phyloP scores from a whole-genome alignment of 2,329 filamentous ascomycete species.

The Talaromyces sp. region DNA sequence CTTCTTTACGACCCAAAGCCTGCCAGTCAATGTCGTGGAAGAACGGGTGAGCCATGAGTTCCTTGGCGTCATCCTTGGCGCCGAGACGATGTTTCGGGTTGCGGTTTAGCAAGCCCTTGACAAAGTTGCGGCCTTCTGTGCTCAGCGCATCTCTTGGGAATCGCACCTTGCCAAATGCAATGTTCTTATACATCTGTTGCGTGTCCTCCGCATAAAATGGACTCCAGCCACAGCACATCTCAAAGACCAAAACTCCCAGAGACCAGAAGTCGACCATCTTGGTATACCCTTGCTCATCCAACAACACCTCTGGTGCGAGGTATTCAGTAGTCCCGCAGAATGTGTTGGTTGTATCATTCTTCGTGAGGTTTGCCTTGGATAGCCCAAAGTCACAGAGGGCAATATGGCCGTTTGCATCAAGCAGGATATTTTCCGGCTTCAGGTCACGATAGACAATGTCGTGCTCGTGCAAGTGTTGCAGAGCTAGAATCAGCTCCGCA shows the following conservation, averaged over 20 bases:
- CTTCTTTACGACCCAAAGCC: conserved; percentile 78
- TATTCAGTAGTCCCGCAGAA: conserved; percentile 99
- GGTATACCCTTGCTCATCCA: conserved; percentile 96
- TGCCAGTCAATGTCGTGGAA: conserved; percentile 94
- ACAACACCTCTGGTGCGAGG: conserved; percentile 85
- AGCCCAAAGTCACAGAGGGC: conserved; percentile 95
- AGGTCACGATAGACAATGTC: conserved; percentile 97
- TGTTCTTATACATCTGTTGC: conserved; percentile 99
- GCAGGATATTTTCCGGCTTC: conserved; percentile 94
- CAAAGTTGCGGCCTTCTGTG: conserved; percentile 92
- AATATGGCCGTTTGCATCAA: conserved; percentile 97
- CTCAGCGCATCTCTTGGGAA: conserved; percentile 94
- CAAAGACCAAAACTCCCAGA: conserved; percentile 91
- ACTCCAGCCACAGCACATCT: conserved; percentile 99
- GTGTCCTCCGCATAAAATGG: conserved; percentile 99
- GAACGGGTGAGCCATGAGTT: conserved; percentile 91
- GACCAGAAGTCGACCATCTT: conserved; percentile 99
- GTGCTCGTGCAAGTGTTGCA: conserved; percentile 92
- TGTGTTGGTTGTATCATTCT: conserved; percentile 97
- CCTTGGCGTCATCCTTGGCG: conserved; percentile 83
- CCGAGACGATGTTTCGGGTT: conserved; percentile 95
- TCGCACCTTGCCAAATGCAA: conserved; percentile 95
- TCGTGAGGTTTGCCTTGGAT: conserved; percentile 93
- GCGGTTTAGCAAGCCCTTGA: conserved; percentile 93
- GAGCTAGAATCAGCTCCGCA: conserved; percentile 88